Base-by-base conservation (phyloP, 371 early-diverging fungal genomes). In the Apophysomyces elegans region DNA sequence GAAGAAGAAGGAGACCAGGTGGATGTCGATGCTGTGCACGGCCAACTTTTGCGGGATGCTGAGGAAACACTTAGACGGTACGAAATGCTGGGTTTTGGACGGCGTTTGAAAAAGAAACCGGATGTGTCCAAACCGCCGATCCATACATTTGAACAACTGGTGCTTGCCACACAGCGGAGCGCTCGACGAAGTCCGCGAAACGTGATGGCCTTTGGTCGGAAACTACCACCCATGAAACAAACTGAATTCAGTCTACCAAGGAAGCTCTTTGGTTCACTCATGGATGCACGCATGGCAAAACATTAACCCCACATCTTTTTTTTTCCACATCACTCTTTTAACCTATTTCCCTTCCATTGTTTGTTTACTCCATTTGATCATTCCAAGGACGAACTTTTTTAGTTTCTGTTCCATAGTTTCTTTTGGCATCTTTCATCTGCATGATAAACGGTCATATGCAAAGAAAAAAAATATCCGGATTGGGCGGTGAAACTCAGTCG, bases 161-260 rank as follows among this genome's bases (percentile, higher is more conserved):
- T 2, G n/a, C 54, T 16, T 58, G n/a, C 62, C 68, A 13, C 71
- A 18, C n/a, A 21, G 9, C 32, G 32, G 32, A 26, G 59, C 47
- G 37, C 56, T 11, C 43, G 57, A 12, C 16, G 45, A n/a, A 59
- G 66, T 61, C 26, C 66, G 39, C 68, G 86, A 56, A 36, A 74
- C 68, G 60, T 74, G 0, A 56, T 77, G 44, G 86, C 85, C 0
- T 86, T 86, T 75, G 86, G 86, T n/a, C 77, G 77, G 16, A 78
- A 73, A 56, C 59, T 86, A 44, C 86, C 86, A 0, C 50, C 62
- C 1, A 69, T 86, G 68, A 66, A 66, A 6, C 62, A 66, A 44
- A n/a, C 60, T n/a, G 86, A 86, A 57, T 86, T 83, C 59, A 67
- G 66, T 41, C 64, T 86, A 13, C 84, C 86, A 0, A 12, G 60